phyloP scores from a whole-genome alignment of 768 basidiomycete genomes.

The Xerocomus potaroensis region DNA sequence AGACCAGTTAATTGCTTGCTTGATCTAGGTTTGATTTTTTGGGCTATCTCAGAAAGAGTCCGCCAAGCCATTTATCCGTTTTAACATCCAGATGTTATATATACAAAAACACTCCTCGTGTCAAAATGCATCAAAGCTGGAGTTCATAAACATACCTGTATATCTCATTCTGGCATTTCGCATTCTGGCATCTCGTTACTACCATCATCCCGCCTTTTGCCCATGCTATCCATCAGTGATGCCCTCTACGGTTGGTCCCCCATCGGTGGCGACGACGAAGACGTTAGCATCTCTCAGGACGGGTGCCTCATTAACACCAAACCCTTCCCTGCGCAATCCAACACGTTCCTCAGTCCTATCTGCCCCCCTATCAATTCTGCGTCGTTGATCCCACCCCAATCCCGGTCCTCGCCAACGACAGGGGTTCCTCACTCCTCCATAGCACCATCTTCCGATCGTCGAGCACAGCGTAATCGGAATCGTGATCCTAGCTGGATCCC shows the following conservation, averaged over 20 bases:
- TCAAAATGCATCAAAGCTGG: background rate
- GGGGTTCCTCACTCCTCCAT: slow-evolving; percentile 5
- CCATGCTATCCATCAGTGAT: slow-evolving; percentile 11
- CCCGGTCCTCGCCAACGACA: background rate
- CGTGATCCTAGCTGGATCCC: slow-evolving; percentile 58
- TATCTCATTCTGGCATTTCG: too few species aligned
- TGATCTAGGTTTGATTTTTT: slow-evolving; percentile 15
- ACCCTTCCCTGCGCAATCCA: slow-evolving; percentile 1
- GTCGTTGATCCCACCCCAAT: background rate
- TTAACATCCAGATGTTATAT: slow-evolving; percentile 2
- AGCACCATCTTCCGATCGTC: slow-evolving; percentile 38
- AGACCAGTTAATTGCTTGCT: slow-evolving; percentile 6
- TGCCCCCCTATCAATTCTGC: slow-evolving; percentile 18
- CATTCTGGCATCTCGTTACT: too few species aligned
- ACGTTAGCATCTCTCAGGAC: slow-evolving; percentile 22
- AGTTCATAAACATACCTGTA: slow-evolving; percentile 5
- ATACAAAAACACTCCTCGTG: background rate
- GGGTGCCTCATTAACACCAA: slow-evolving; percentile 5
- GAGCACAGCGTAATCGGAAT: slow-evolving; percentile 36
- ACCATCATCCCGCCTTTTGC: background rate
- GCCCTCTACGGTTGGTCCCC: slow-evolving; percentile 29
- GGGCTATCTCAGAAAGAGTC: slow-evolving; percentile 1
- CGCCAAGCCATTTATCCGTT: background rate
- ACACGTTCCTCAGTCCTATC: slow-evolving; percentile 5
- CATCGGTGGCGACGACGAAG: slow-evolving; percentile 23